phyloP scores from a whole-genome alignment of 2,329 filamentous ascomycete species.

The Aspergillus caelatus region DNA sequence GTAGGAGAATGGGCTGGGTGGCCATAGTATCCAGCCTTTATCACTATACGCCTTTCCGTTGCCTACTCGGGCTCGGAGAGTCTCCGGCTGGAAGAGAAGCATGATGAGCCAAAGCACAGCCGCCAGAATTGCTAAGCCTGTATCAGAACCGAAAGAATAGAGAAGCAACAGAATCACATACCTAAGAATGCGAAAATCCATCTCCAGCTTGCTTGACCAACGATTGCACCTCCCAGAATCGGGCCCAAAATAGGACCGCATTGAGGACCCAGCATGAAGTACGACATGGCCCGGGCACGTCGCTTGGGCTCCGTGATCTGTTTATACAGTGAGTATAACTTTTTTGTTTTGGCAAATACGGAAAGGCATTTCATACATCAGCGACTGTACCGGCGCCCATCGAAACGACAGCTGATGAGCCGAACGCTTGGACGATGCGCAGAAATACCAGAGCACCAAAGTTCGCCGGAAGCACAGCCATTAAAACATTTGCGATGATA shows the following conservation, averaged over 20 bases:
- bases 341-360: rapidly evolving
- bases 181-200: conserved; percentile 51
- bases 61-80: conserved; percentile 49
- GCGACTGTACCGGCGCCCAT: background rate
- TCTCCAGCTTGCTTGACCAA: conserved; percentile 41
- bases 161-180: conserved; percentile 15
- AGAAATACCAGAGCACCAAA: conserved; percentile 44
- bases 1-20: background rate
- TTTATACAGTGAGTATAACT: background rate
- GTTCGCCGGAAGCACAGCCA: conserved; percentile 43
- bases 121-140: background rate
- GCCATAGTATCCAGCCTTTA: conserved; percentile 9
- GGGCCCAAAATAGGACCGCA: conserved; percentile 50
- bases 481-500: conserved; percentile 42
- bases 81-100: conserved; percentile 50
- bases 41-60: conserved; percentile 35
- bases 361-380: background rate
- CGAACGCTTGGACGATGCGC: conserved; percentile 48
- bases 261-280: conserved; percentile 49
- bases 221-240: conserved; percentile 46
- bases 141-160: conserved; percentile 13
- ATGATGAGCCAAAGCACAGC: conserved; percentile 31
- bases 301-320: conserved; percentile 35
- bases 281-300: conserved; percentile 45
- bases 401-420: conserved; percentile 41